Base-by-base conservation (phyloP, 139 green algal genomes). In the Asterochloris erici region DNA sequence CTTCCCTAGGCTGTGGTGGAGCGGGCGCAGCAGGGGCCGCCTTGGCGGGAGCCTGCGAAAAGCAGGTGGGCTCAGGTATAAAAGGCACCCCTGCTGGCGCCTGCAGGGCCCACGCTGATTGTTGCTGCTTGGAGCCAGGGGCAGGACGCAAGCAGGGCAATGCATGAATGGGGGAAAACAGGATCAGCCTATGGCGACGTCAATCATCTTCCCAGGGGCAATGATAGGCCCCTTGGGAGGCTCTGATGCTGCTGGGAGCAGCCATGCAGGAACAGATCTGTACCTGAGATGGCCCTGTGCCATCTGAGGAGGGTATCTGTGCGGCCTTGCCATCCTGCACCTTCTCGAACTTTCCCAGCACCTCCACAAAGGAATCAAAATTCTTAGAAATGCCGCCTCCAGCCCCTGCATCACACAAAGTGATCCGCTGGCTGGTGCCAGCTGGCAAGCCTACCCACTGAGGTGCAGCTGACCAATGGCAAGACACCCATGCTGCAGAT, bases 331-430 rank as follows among this genome's bases (percentile, higher is more conserved):
- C 38, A 54, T 73, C 62, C 24, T 73, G 77, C 17, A 85, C 47
- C 16, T 77, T 66, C 15, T 62, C 60, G 73, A 79, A 81, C 16
- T 77, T 75, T 24, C 78, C 73, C 24, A 86, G 64, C 17, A 86
- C 73, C n/a, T 86, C 79, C n/a, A 73, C 24, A 10, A 74, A 62
- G 28, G 66, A 63, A 24, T 79, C 73, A 69, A 86, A 86, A 38
- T 81, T 86, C 63, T 86, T 86, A 29, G 73, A 61, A 27, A 86
- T 80, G 17, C 83, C 83, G 15, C 29, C 63, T 17, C 28, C 66
- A 28, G 83, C 79, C 12, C 83, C 83, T 85, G 81, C 38, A 81
- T 11, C n/a, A 11, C n/a, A 68, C 29, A 62, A 14, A 73, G 11
- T 75, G 14, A 26, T 4, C 21, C 17, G 19, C 66, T 21, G 17